Evolutionary conservation across 1,284 basidiomycete genomes (phyloP), one percentile per base, ranked within the genome.

Genomic region (Ustilago hordei): DNA sequence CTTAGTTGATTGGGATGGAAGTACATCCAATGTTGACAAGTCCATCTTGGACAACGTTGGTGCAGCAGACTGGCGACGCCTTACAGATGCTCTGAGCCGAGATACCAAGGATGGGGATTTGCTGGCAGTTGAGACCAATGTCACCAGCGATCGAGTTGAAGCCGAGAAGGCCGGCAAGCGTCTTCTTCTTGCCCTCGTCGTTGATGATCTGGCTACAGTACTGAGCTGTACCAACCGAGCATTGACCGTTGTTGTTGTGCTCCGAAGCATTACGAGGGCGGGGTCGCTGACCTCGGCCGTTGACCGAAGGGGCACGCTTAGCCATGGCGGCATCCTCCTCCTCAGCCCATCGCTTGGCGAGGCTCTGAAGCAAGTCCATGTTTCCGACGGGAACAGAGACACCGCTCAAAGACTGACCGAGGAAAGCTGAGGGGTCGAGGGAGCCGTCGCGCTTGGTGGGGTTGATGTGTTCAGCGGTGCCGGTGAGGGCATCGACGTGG

Each of bases 1-100:
- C 39, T 78, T 64, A 78, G 79, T 79, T 80, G 79, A 80, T 78
- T 32, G 79, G 76, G 56, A 80, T 64, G 43, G 76, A 69, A 38
- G 64, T 73, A 76, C 79, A 80, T 45, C 79, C 76, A 47, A 79
- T 66, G 74, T 81, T 81, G 74, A 81, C 67, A 19, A 81, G 68
- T 35, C 79, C 79, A 39, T 81, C 72, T 47, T 81, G 79, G 55
- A 55, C 54, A 45, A 81, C 79, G 60, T 79, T 75, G 50, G 75
- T 65, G 53, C 79, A 81, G 77, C 78, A 81, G 6, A 80, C 69
- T 23, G 74, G 73, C 12, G 75, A 60, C 38, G 65, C 32, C 72
- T 79, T 81, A 75, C 79, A 81, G 45, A 66, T 52, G 68, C 66
- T 72, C 45, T 76, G 67, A 7, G 68, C 55, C 54, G 73, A 60